phyloP scores from a whole-genome alignment of 2,329 filamentous ascomycete species.

The Scytalidium lignicola region DNA sequence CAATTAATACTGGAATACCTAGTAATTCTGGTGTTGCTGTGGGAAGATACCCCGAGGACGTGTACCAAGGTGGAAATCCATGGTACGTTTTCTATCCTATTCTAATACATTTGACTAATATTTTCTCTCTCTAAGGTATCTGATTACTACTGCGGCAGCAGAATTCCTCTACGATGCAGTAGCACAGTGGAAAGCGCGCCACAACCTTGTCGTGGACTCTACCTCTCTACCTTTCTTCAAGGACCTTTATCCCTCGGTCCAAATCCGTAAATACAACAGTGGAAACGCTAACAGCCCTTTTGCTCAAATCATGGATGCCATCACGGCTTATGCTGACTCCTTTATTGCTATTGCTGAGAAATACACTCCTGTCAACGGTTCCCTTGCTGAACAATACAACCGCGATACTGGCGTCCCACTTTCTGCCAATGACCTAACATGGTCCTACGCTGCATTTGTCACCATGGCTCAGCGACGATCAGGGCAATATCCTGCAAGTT shows the following conservation, averaged over 20 bases:
- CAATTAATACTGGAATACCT: conserved; percentile 60
- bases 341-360: conserved; percentile 43
- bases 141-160: conserved; percentile 69
- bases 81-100: conserved; percentile 41
- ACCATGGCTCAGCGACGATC: conserved; percentile 53
- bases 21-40: conserved; percentile 57
- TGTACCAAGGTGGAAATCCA: conserved; percentile 72
- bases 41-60: conserved; percentile 65
- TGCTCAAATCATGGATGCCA: conserved; percentile 41
- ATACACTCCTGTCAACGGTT: conserved; percentile 52
- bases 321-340: conserved; percentile 57
- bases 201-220: conserved; percentile 57
- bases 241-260: conserved; percentile 54
- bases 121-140: conserved; percentile 36
- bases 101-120: not conserved
- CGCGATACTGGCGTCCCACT: conserved; percentile 46
- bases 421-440: conserved; percentile 64
- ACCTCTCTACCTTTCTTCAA: conserved; percentile 68
- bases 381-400: conserved; percentile 62
- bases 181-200: conserved; percentile 61
- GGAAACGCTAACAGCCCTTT: conserved; percentile 53
- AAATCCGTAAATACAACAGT: conserved; percentile 58
- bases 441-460: conserved; percentile 68
- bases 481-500: conserved; percentile 48
- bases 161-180: conserved; percentile 76